Evolutionary conservation across 768 basidiomycete species (phyloP), one percentile per base, ranked within the genome.

Genomic region (Lyophyllum semitale): DNA sequence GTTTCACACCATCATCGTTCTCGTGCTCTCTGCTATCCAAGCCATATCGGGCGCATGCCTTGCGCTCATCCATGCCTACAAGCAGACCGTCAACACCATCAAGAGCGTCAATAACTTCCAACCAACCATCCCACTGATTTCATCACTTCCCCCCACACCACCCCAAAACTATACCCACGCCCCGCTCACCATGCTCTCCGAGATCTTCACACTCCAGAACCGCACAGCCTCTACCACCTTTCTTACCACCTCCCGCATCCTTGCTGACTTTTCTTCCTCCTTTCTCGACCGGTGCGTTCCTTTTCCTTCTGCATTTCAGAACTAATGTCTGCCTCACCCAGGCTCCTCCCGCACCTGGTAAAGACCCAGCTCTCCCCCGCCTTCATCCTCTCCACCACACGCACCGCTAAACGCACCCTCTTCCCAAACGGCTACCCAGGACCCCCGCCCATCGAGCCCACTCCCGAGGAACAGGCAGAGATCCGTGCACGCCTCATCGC

Each of bases 371-470:
- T 89, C 52, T 74, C 84, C 1, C 74, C 83, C 5, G 57, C 74
- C 5, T 79, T 81, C 47, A 67, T 91, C 23, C 76, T 87, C 18
- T 75, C 74, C 29, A 67, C 81, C 25, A 74, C 85, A 33, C 80
- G 83, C 33, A 65, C 78, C 4, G 72, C 84, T 13, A 92, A 91
- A 62, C 79, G 79, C 8, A 80, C 87, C 8, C 77, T 98, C 25
- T 98, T 96, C 66, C 95, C 96, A 3, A 85, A 86, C 58, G 95
- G 96, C 13, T 93, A 92, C 71, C 94, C 93, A 1, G 90, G 82
- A 0, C 84, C 86, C 0, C 70, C 85, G 0, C 84, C 88, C 1
- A 73, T 81, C 1, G 91, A 92, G 41, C 95, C 95, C 17, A 84
- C 87, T 0, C 73, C 74, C 1, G 91, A 91, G 59, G 93, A 95